Evolutionary conservation across 345 rosid species (phyloP).

Genomic region (Hibiscus mutabilis): DNA sequence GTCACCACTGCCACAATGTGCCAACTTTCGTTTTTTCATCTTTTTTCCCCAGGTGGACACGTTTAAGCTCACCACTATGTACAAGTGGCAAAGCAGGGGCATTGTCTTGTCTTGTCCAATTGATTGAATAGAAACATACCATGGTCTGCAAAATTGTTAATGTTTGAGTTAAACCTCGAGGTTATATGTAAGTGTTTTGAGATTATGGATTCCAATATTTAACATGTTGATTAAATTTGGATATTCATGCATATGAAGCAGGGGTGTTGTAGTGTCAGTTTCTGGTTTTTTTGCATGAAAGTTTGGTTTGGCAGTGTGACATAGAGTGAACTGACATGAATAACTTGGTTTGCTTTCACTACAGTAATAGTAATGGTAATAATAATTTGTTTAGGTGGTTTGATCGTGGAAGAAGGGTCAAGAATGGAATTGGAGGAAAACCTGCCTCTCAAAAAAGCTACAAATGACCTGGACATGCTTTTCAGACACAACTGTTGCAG

Average conservation of each 20-base stretch:
- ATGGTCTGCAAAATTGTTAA: too few relatives aligned
- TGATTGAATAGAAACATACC: neutral
- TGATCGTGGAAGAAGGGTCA: slow-evolving; percentile 6
- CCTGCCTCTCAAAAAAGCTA: slow-evolving; percentile 14
- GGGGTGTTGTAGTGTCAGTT: too few relatives aligned
- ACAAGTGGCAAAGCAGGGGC: too few relatives aligned
- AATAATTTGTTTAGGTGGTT: neutral
- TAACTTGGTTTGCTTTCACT: neutral
- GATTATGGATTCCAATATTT: too few relatives aligned
- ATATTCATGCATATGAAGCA: too few relatives aligned
- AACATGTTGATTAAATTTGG: too few relatives aligned
- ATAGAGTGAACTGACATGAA: neutral
- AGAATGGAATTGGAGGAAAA: slow-evolving; percentile 19
- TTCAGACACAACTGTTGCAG: neutral
- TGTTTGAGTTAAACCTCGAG: too few relatives aligned
- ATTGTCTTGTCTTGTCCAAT: neutral
- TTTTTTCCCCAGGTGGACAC: neutral
- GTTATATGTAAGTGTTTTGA: too few relatives aligned
- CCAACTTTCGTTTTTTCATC: neutral
- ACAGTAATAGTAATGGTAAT: neutral
- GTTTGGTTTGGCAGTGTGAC: neutral
- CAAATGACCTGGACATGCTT: slow-evolving; percentile 17
- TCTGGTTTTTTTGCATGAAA: too few relatives aligned
- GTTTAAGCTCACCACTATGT: neutral
- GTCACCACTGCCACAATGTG: neutral